A percentile compares a stretch with the other conserved stretches of the same genome.
Evolutionary conservation across 768 basidiomycete genomes (phyloP).

Genomic region (Jaapia argillacea): DNA sequence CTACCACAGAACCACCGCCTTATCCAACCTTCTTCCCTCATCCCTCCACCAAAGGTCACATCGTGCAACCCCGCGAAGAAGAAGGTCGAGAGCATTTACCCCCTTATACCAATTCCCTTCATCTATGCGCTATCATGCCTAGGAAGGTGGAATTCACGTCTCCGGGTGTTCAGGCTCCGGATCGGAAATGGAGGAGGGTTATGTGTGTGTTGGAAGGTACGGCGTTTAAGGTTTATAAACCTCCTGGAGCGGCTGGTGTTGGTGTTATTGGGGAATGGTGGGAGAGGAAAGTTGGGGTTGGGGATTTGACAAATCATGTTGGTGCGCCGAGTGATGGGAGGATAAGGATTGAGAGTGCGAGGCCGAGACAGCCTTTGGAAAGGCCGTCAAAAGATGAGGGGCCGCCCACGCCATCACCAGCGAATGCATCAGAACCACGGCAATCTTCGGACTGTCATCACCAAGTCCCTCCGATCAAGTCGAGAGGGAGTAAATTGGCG

Average conservation of each 20-base stretch:
- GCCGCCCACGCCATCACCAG: too few relatives aligned
- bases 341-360: slow-evolving; percentile 16
- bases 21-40: slow-evolving; percentile 41
- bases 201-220: slow-evolving; percentile 91
- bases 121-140: slow-evolving; percentile 72
- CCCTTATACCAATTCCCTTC: slow-evolving; percentile 69
- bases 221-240: slow-evolving; percentile 66
- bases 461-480: slow-evolving; percentile 15
- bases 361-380: slow-evolving; percentile 11
- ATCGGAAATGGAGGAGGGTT: slow-evolving; percentile 86
- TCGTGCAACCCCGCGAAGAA: slow-evolving; percentile 52
- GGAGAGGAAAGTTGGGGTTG: slow-evolving; percentile 69
- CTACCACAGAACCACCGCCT: slow-evolving; percentile 53
- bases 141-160: slow-evolving; percentile 88
- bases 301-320: slow-evolving; percentile 32
- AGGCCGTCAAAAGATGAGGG: not conserved
- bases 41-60: slow-evolving; percentile 10
- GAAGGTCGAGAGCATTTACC: slow-evolving; percentile 82
- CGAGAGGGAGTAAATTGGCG: slow-evolving; percentile 32
- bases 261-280: slow-evolving; percentile 57
- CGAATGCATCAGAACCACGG: not conserved
- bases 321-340: not conserved
- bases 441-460: slow-evolving; percentile 7
- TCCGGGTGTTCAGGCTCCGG: slow-evolving; percentile 80
- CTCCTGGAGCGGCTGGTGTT: slow-evolving; percentile 35